Conservation (phyloP, 2,329 filamentous ascomycete genomes). For the Calonectria henricotiae region DNA sequence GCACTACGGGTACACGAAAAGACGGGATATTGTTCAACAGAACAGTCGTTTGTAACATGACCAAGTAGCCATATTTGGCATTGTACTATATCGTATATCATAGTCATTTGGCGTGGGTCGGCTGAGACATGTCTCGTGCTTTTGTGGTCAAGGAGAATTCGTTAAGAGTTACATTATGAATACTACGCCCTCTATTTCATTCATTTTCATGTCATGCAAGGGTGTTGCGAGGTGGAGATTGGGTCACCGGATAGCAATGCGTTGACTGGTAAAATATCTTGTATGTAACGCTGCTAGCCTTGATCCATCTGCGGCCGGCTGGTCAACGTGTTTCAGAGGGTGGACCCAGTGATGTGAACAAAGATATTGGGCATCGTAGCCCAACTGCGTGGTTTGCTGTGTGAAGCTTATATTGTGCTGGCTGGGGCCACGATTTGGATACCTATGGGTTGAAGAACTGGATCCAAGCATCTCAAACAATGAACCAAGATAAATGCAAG, state of each 20-base stretch:
- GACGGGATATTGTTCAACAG: not conserved
- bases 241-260: not conserved
- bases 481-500: too few species aligned
- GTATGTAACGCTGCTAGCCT: too few species aligned
- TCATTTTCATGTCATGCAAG: not conserved
- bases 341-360: too few species aligned
- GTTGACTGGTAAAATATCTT: too few species aligned
- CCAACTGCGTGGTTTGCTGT: too few species aligned
- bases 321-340: too few species aligned
- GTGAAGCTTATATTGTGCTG: too few species aligned
- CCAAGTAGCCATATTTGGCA: not conserved
- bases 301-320: too few species aligned
- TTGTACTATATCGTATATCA: conserved; percentile 3
- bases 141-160: not conserved
- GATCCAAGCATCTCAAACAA: too few species aligned
- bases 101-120: conserved; percentile 1
- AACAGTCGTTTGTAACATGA: conserved; percentile 1
- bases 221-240: not conserved
- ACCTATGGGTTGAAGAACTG: too few species aligned
- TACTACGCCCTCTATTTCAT: not conserved
- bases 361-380: too few species aligned
- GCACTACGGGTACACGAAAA: conserved; percentile 68
- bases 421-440: too few species aligned
- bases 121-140: not conserved
- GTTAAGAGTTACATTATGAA: not conserved